Conservation (phyloP, 1,284 basidiomycete genomes). For the Sporisorium reilianum region DNA sequence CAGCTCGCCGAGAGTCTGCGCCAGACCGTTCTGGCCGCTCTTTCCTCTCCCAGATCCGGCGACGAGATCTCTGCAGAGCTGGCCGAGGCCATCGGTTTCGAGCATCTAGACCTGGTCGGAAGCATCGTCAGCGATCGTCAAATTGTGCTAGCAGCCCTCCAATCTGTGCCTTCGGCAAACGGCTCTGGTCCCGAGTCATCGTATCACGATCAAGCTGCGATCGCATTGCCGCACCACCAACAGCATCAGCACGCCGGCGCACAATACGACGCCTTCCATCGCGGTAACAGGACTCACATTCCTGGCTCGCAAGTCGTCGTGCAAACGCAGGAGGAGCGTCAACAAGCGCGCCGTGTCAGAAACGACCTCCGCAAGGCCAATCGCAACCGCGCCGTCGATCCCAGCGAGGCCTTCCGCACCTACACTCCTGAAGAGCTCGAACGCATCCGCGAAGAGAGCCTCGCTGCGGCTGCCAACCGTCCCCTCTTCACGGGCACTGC, state of each 20-base stretch:
- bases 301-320: conserved; percentile 67
- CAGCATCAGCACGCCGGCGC: conserved; percentile 47
- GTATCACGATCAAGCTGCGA: conserved; percentile 12
- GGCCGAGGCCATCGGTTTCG: conserved; percentile 86
- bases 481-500: conserved; percentile 77
- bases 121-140: conserved; percentile 70
- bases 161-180: conserved; percentile 16
- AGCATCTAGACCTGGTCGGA: conserved; percentile 76
- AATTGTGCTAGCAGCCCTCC: conserved; percentile 47
- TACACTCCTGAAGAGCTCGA: conserved; percentile 76
- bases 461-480: conserved; percentile 77
- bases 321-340: conserved; percentile 63
- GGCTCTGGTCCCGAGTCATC: conserved; percentile 31
- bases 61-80: conserved; percentile 84
- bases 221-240: conserved; percentile 18
- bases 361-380: conserved; percentile 43
- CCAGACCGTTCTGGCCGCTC: conserved; percentile 21
- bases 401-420: conserved; percentile 49
- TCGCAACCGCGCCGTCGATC: conserved; percentile 17
- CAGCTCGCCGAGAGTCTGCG: conserved; percentile 41
- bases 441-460: conserved; percentile 76
- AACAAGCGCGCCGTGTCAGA: conserved; percentile 63
- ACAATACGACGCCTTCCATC: conserved; percentile 25
- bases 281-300: conserved; percentile 55
- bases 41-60: conserved; percentile 32